Evolutionary conservation across 2,329 filamentous ascomycete genomes (phyloP), one percentile per base, ranked within the genome.

Genomic region (Dothideomycetes sp.): DNA sequence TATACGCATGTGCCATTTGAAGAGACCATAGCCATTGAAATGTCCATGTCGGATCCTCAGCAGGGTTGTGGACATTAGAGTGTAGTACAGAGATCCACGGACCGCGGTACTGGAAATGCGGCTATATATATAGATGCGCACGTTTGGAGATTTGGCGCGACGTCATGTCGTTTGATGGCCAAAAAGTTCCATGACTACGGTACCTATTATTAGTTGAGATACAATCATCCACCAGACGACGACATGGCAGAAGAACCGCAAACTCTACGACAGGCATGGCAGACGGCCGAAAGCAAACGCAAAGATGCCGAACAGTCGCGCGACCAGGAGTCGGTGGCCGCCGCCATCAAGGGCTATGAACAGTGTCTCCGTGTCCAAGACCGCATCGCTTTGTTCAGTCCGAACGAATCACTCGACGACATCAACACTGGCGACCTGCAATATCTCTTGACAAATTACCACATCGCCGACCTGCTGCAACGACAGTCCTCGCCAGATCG

Each of bases 351-450:
- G 48, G 73, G 78, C 39, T 89, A 94, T 63, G 70, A 82, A 53
- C 70, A 82, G 59, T 88, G 84, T 60, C 69, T 82, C 44, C 68
- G 75, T 45, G 74, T 84, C 42, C 76, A 84, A 48, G 69, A 76
- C 49, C 71, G 77, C 45, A 69, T 91, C 18, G 81, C 84, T 0
- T 69, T 98, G 39, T 96, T 96, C 72, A 94, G 86, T 51, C 71
- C 79, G 24, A 98, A 98, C 62, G 91, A 98, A 62, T 74, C 76
- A 1, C 63, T 89, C 27, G 91, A 98, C 47, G 91, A 98, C 64
- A 67, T 95, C 22, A 70, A 84, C 11, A 93, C 89, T 1, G 71
- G 74, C n/a, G 81, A 94, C 54, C 65, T 98, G 22, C 85, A 86
- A 64, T 94, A 89, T 60, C 73, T 98, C 46, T 73, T 86, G 16